Conservation (phyloP, 257 asterid species). For the Plectranthus barbatus region DNA sequence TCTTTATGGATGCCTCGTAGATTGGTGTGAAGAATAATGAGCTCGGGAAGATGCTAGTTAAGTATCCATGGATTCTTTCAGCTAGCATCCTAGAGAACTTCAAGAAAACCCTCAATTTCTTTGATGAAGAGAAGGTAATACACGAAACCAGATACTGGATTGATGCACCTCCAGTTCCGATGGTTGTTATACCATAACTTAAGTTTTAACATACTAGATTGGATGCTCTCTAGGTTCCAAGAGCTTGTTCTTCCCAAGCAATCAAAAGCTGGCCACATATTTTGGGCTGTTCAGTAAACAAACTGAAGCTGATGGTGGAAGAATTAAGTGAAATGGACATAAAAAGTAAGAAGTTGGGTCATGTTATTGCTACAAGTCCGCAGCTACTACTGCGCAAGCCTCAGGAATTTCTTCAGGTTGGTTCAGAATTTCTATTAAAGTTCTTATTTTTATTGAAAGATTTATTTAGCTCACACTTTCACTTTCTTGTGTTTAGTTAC, state of each 20-base stretch:
- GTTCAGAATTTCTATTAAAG: conserved; percentile 7
- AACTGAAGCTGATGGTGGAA: conserved; percentile 57
- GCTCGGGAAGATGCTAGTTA: conserved; percentile 58
- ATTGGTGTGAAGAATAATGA: conserved; percentile 38
- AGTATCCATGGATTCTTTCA: conserved; percentile 95
- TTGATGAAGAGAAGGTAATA: conserved; percentile 68
- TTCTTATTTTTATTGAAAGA: not conserved
- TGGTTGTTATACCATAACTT: not conserved
- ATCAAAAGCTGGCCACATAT: conserved; percentile 68
- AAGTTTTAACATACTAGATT: not conserved
- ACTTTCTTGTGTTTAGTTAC: not conserved
- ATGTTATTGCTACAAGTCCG: conserved; percentile 70
- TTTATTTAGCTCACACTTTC: not conserved
- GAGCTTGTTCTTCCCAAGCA: conserved; percentile 40
- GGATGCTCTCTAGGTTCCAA: conserved; percentile 51
- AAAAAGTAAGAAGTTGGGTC: conserved; percentile 56
- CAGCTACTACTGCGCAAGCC: conserved; percentile 74
- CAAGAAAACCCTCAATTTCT: conserved; percentile 43
- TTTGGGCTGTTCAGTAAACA: conserved; percentile 68
- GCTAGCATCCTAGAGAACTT: conserved; percentile 55
- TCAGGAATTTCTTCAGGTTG: conserved; percentile 73
- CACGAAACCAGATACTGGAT: conserved; percentile 1
- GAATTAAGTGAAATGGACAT: conserved; percentile 43
- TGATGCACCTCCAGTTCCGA: not conserved
- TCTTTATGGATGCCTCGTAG: conserved; percentile 31